Conservation (phyloP, 1,284 basidiomycete species). For the Filobasidium uniguttulatum region DNA sequence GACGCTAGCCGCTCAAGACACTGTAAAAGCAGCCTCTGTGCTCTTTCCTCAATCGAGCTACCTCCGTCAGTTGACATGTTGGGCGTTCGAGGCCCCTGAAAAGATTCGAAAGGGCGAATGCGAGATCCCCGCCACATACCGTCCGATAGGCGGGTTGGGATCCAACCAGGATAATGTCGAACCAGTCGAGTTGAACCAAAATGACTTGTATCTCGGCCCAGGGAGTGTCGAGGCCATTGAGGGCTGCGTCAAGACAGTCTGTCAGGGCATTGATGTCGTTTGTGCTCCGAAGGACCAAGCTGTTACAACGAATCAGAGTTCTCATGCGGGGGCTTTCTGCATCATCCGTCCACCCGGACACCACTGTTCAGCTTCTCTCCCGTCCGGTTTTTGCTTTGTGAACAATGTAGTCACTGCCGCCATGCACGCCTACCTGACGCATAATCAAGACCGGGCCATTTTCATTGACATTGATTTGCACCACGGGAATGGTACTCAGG, state of each 20-base stretch:
- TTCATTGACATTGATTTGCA: constrained; percentile 92
- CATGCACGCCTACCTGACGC: constrained; percentile 74
- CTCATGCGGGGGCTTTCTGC: constrained; percentile 51
- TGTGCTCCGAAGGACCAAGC: constrained; percentile 42
- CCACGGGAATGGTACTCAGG: constrained; percentile 88
- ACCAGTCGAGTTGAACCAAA: constrained; percentile 50
- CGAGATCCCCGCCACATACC: constrained; percentile 51
- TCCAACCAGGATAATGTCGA: constrained; percentile 21
- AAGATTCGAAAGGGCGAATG: constrained; percentile 52
- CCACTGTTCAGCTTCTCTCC: constrained; percentile 75
- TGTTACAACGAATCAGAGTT: constrained; percentile 74
- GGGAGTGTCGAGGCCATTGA: constrained; percentile 43
- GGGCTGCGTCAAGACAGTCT: constrained; percentile 47
- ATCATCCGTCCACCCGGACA: constrained; percentile 78
- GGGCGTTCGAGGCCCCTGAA: constrained; percentile 52
- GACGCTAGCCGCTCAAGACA: background rate
- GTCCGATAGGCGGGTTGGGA: background rate
- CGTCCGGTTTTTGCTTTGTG: constrained; percentile 84
- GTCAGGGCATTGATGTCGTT: constrained; percentile 61
- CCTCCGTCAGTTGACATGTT: constrained; percentile 36
- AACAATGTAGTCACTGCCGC: constrained; percentile 86
- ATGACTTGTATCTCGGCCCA: constrained; percentile 54
- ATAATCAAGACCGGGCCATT: constrained; percentile 63
- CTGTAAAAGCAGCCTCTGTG: too few species aligned
- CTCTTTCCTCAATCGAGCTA: constrained; percentile 19